A percentile compares a stretch with the other conserved stretches of the same genome.
Conservation (phyloP, 352 stramenopile species). For the Globisporangium alternatum region DNA sequence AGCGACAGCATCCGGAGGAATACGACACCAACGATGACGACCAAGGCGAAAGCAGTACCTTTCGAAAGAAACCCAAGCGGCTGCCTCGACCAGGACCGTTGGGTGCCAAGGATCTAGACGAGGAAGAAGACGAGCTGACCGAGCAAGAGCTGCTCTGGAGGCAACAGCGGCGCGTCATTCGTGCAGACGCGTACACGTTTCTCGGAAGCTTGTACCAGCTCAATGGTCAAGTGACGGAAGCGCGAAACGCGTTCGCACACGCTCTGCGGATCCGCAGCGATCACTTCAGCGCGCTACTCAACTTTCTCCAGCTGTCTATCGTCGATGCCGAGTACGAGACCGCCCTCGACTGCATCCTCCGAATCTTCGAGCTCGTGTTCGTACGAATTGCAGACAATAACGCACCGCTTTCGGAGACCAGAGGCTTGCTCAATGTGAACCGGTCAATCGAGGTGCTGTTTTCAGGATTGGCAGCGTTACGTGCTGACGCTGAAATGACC, state of each 20-base stretch:
- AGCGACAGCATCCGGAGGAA: conserved; percentile 28
- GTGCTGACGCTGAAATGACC: conserved; percentile 12
- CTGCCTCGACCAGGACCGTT: background rate
- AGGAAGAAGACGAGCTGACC: conserved; percentile 21
- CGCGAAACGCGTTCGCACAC: conserved; percentile 24
- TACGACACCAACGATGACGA: conserved; percentile 10
- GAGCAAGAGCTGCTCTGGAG: conserved; percentile 22
- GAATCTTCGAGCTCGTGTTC: conserved; percentile 29
- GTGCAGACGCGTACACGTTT: conserved; percentile 36
- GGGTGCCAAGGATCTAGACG: conserved; percentile 5
- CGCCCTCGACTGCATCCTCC: conserved; percentile 31
- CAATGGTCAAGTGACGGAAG: conserved; percentile 28
- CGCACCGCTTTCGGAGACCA: background rate
- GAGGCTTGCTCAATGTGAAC: conserved; percentile 28
- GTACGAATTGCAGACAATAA: background rate
- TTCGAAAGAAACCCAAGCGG: background rate
- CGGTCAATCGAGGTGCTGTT: conserved; percentile 27
- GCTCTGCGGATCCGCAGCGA: conserved; percentile 34
- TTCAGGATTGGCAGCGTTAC: conserved; percentile 7
- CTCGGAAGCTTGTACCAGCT: conserved; percentile 37
- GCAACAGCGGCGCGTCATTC: conserved; percentile 33
- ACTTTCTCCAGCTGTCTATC: conserved; percentile 42
- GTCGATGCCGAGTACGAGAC: conserved; percentile 35
- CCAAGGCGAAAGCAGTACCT: background rate
- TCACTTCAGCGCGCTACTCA: conserved; percentile 41